Percentiles rank a stretch among this genome's conserved stretches.
These are phyloP conservation scores for Citrus sinensis DNA, from an alignment of 345 rosid genomes.

Conservation along the genomic window DNA sequence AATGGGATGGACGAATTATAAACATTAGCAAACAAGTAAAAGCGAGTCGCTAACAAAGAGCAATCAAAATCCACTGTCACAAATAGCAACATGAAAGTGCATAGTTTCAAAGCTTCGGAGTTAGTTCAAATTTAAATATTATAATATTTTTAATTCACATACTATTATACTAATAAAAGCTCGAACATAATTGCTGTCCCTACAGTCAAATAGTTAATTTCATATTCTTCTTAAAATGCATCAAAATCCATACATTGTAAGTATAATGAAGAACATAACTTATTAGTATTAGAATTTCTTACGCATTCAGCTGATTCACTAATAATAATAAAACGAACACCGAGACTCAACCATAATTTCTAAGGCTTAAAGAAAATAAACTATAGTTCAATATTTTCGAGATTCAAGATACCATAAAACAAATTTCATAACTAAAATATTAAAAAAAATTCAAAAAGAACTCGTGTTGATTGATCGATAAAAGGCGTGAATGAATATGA, in stretches of 20 bases:
- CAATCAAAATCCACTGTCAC: background rate
- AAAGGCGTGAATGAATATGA: background rate
- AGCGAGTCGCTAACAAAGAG: background rate
- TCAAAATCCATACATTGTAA: background rate
- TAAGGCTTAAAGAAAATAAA: background rate
- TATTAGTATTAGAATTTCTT: background rate
- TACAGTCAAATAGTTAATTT: background rate
- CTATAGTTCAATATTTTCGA: background rate
- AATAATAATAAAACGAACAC: background rate
- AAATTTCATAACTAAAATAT: background rate
- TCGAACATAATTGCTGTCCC: too few relatives aligned
- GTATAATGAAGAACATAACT: background rate
- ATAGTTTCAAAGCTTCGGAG: background rate
- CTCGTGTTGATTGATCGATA: background rate
- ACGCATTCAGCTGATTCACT: background rate
- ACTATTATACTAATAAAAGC: background rate
- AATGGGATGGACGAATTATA: background rate
- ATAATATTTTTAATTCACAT: background rate
- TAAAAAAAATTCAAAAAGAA: background rate
- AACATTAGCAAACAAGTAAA: background rate
- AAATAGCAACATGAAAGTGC: background rate
- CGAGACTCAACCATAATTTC: background rate
- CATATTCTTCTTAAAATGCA: background rate
- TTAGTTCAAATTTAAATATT: background rate
- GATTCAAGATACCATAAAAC: background rate